Percentiles rank a stretch among this genome's conserved stretches.
phyloP scores from a whole-genome alignment of 495 filamentous ascomycete species.

The Clohesyomyces aquaticus region DNA sequence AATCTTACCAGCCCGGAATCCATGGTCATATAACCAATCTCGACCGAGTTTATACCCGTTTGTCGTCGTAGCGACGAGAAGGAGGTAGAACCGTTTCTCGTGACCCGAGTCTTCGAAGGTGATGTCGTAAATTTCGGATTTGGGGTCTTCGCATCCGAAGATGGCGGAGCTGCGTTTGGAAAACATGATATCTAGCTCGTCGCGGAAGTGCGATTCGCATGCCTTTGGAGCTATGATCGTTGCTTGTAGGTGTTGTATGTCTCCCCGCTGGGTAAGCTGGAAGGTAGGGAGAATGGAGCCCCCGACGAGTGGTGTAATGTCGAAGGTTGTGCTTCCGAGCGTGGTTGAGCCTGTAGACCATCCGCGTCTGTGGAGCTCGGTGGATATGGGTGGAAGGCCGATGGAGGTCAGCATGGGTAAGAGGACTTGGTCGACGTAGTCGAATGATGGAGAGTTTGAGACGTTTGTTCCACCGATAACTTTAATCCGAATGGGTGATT shows the following conservation, averaged over 20 bases:
- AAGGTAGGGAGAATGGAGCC: conserved; percentile 54
- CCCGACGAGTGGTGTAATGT: conserved; percentile 56
- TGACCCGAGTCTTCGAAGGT: conserved; percentile 65
- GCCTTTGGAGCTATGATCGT: conserved; percentile 58
- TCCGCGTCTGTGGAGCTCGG: conserved; percentile 63
- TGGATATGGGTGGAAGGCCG: conserved; percentile 61
- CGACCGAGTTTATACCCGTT: conserved; percentile 65
- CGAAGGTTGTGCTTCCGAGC: conserved; percentile 64
- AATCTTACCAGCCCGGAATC: conserved; percentile 37
- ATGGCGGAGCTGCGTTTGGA: conserved; percentile 38
- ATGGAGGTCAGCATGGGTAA: conserved; percentile 67
- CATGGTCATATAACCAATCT: conserved; percentile 64
- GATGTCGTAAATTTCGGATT: conserved; percentile 46
- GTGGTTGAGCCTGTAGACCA: conserved; percentile 65
- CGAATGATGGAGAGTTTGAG: conserved; percentile 70
- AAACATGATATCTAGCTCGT: conserved; percentile 24
- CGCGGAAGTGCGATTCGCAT: conserved; percentile 43
- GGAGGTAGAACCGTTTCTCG: conserved; percentile 66
- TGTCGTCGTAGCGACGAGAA: conserved; percentile 71
- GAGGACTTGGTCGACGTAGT: conserved; percentile 78
- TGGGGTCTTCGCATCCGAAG: conserved; percentile 14
- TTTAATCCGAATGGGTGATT: conserved; percentile 47
- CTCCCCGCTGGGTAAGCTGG: conserved; percentile 52
- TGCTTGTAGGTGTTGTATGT: conserved; percentile 62
- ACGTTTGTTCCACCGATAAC: conserved; percentile 82